Evolutionary conservation across 441 rosid genomes (phyloP).

Genomic region (Populus tomentosa): DNA sequence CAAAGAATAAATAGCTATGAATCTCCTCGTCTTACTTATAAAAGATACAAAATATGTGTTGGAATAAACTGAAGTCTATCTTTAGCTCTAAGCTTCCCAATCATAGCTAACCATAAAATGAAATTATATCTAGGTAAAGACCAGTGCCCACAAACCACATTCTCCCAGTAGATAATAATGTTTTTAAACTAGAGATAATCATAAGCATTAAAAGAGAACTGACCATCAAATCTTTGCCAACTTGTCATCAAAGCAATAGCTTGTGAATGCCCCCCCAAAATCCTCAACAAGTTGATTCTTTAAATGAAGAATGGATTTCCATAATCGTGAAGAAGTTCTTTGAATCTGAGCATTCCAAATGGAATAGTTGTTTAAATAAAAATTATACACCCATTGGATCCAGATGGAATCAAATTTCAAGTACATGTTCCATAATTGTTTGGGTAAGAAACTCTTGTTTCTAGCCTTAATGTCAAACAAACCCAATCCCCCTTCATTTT

Average conservation of each 20-base stretch:
- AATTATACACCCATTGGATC: too few species aligned
- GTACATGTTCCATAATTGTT: too few species aligned
- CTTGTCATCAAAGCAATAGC: not conserved
- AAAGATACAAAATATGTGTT: too few species aligned
- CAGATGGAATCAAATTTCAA: not conserved
- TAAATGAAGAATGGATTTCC: too few species aligned
- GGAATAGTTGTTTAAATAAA: too few species aligned
- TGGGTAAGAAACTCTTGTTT: not conserved
- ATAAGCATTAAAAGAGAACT: too few species aligned
- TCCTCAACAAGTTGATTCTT: too few species aligned
- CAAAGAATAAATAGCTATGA: too few species aligned
- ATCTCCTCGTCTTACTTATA: not conserved
- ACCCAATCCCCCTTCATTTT: not conserved
- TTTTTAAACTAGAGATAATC: too few species aligned
- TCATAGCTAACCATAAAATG: fast-evolving
- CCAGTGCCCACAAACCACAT: not conserved
- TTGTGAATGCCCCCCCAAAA: too few species aligned
- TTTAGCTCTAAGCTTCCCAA: not conserved
- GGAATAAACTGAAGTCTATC: not conserved
- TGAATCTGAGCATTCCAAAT: too few species aligned
- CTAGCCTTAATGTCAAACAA: not conserved
- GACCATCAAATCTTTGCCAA: fast-evolving
- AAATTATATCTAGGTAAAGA: too few species aligned
- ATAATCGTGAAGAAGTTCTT: not conserved
- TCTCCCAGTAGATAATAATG: fast-evolving